phyloP scores from a whole-genome alignment of 192 early-diverging fungal genomes.

The Chytriomyces hyalinus region DNA sequence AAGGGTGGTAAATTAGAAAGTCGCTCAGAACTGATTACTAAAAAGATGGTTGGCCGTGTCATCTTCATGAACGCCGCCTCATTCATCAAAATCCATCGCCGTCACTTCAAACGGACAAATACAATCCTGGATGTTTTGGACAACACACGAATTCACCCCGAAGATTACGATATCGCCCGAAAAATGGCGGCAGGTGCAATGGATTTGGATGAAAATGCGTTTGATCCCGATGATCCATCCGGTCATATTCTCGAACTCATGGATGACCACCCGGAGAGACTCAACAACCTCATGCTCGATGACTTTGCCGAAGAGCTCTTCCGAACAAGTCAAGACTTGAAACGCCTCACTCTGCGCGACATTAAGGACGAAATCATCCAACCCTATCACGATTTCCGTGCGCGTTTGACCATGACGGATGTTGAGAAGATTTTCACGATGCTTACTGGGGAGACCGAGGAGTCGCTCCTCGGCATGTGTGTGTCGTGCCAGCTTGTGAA shows the following conservation, averaged over 20 bases:
- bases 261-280: slow-evolving; percentile 67
- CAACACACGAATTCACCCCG: slow-evolving; percentile 92
- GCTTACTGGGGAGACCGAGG: slow-evolving; percentile 83
- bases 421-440: slow-evolving; percentile 74
- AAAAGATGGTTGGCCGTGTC: slow-evolving; percentile 61
- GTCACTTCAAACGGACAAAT: slow-evolving; percentile 47
- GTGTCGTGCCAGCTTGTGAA: slow-evolving; percentile 73
- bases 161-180: slow-evolving; percentile 92
- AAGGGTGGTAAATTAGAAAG: slow-evolving; percentile 61
- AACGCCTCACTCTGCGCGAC: slow-evolving; percentile 74
- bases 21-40: slow-evolving; percentile 74
- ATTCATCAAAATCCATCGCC: slow-evolving; percentile 82
- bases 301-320: slow-evolving; percentile 89
- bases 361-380: slow-evolving; percentile 88
- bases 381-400: slow-evolving; percentile 78
- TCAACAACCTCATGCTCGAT: slow-evolving; percentile 86
- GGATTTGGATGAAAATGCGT: slow-evolving; percentile 71
- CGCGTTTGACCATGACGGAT: slow-evolving; percentile 60
- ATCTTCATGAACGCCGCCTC: slow-evolving; percentile 94
- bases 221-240: slow-evolving; percentile 72
- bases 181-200: slow-evolving; percentile 97
- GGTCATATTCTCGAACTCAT: slow-evolving; percentile 81
- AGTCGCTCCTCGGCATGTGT: slow-evolving; percentile 68
- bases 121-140: slow-evolving; percentile 79
- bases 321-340: slow-evolving; percentile 73